These are phyloP conservation scores for Stephanodiscus triporus DNA, from an alignment of 108 stramenopile genomes.

Conservation along the genomic window DNA sequence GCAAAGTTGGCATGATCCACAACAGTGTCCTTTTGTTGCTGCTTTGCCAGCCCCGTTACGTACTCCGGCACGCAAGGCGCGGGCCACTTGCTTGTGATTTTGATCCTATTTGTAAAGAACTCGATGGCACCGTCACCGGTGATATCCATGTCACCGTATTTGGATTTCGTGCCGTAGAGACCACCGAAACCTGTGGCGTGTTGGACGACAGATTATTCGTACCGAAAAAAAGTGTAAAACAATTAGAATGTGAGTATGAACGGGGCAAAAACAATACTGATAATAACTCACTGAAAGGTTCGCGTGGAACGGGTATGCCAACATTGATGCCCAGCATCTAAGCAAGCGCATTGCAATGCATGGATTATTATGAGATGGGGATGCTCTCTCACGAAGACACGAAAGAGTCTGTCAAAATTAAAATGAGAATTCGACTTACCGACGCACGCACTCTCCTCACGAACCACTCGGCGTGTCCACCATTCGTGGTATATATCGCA, in stretches of 20 bases:
- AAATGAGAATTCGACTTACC: slow-evolving; percentile 15
- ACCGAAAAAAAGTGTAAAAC: background rate
- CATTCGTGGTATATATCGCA: slow-evolving; percentile 90
- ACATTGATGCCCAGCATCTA: slow-evolving; percentile 89
- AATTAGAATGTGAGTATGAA: background rate
- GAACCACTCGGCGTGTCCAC: slow-evolving; percentile 95
- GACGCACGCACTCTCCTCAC: slow-evolving; percentile 76
- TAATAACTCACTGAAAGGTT: slow-evolving; percentile 75
- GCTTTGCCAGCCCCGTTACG: slow-evolving; percentile 19
- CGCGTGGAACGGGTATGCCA: slow-evolving; percentile 91
- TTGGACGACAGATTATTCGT: background rate
- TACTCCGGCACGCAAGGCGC: slow-evolving; percentile 40
- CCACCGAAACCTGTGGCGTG: slow-evolving; percentile 25
- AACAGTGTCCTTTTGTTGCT: slow-evolving; percentile 16
- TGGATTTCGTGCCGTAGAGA: slow-evolving; percentile 85
- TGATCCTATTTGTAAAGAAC: slow-evolving; percentile 96
- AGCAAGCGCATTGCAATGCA: background rate
- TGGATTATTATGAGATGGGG: background rate
- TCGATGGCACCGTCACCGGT: slow-evolving; percentile 96
- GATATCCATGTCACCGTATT: slow-evolving; percentile 97
- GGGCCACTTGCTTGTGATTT: slow-evolving; percentile 94
- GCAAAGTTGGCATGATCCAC: slow-evolving; percentile 68
- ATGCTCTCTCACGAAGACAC: background rate
- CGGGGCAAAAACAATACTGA: background rate
- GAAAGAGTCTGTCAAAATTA: background rate